These are phyloP conservation scores for Monosporascus sp. DNA, from an alignment of 2,329 filamentous ascomycete species.

Conservation along the genomic window DNA sequence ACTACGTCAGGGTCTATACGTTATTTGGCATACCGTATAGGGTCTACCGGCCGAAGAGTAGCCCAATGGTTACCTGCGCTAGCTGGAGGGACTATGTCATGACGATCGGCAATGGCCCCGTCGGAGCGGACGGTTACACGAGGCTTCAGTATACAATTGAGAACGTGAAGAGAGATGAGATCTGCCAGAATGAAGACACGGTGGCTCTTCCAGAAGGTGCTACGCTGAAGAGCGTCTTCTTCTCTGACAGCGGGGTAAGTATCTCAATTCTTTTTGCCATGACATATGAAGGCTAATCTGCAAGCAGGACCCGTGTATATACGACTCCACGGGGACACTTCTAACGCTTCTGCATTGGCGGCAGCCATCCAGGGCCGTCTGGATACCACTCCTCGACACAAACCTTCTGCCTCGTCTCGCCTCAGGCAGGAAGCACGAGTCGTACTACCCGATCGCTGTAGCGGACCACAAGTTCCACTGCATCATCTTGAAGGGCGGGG, in stretches of 20 bases:
- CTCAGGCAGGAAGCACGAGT: slow-evolving; percentile 78
- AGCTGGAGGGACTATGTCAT: slow-evolving; percentile 96
- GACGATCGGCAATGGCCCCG: slow-evolving; percentile 86
- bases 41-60: slow-evolving; percentile 87
- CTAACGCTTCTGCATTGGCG: slow-evolving; percentile 90
- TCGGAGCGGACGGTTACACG: slow-evolving; percentile 71
- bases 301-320: slow-evolving; percentile 81
- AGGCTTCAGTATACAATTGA: slow-evolving; percentile 87
- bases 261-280: slow-evolving; percentile 3
- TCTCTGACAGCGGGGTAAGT: slow-evolving; percentile 80
- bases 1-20: slow-evolving; percentile 90
- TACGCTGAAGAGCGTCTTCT: slow-evolving; percentile 78
- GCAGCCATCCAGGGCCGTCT: slow-evolving; percentile 73
- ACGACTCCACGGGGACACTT: slow-evolving; percentile 86
- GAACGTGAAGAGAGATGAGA: slow-evolving; percentile 87
- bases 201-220: slow-evolving; percentile 74
- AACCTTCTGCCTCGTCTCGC: slow-evolving; percentile 75
- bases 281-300: slow-evolving; percentile 11
- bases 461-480: slow-evolving; percentile 92
- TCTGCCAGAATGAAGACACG: slow-evolving; percentile 90
- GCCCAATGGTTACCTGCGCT: slow-evolving; percentile 84
- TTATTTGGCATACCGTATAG: slow-evolving; percentile 85
- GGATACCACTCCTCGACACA: slow-evolving; percentile 91
- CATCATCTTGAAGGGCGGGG: slow-evolving; percentile 95
- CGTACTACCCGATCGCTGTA: slow-evolving; percentile 93